Evolutionary conservation across 2,329 filamentous ascomycete species (phyloP).

Genomic region (Apiospora kogelbergensis): DNA sequence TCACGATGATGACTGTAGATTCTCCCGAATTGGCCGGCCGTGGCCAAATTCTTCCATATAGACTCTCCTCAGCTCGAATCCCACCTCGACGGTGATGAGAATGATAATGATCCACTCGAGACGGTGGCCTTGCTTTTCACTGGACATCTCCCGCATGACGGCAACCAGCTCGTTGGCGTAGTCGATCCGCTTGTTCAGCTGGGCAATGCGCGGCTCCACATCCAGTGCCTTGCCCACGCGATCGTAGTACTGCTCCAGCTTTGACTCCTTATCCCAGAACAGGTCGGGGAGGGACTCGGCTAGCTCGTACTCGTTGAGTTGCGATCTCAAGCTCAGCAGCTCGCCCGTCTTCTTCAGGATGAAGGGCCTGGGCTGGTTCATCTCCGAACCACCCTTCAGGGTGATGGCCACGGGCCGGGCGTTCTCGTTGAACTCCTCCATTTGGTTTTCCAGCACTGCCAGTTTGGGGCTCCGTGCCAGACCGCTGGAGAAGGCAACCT

Average conservation of each 20-base stretch:
- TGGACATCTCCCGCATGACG: conserved; percentile 83
- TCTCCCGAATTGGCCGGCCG: not conserved
- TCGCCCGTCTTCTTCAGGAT: conserved; percentile 94
- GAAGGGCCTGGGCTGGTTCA: conserved; percentile 69
- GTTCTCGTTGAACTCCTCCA: conserved; percentile 82
- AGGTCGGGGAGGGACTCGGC: conserved; percentile 94
- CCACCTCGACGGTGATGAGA: conserved; percentile 88
- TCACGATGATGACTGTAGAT: not conserved
- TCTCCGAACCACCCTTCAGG: conserved; percentile 58
- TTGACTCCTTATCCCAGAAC: conserved; percentile 96
- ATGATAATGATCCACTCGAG: conserved; percentile 96
- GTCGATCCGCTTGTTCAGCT: conserved; percentile 95
- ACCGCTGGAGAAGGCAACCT: conserved; percentile 95
- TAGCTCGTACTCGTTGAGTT: conserved; percentile 95
- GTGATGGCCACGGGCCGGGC: conserved; percentile 80
- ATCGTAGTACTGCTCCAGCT: conserved; percentile 92
- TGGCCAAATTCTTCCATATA: conserved; percentile 6
- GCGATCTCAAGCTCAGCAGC: conserved; percentile 82
- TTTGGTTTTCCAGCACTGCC: conserved; percentile 81
- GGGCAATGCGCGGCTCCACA: conserved; percentile 85
- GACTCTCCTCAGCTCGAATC: conserved; percentile 66
- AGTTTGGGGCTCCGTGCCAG: conserved; percentile 91
- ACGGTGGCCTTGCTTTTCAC: conserved; percentile 83
- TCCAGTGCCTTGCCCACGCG: conserved; percentile 88
- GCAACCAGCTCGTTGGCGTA: conserved; percentile 94